Percentiles rank a stretch among this genome's conserved stretches.
Evolutionary conservation across 257 asterid genomes (phyloP).

Genomic region (Sherardia arvensis): DNA sequence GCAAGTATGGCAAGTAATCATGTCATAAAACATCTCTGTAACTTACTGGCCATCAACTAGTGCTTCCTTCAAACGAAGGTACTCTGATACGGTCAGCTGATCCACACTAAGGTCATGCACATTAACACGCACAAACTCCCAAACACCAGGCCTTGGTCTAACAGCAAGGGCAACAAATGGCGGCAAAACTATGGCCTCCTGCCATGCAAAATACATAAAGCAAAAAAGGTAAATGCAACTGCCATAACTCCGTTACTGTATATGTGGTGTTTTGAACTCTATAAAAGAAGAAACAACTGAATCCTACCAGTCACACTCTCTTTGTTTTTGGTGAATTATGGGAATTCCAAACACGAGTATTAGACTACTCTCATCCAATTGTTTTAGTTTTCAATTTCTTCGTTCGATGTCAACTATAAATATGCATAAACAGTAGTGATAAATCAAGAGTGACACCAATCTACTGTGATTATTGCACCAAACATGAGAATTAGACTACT

Average conservation of each 20-base stretch:
- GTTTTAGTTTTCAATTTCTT: not conserved
- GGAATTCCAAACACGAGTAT: no score
- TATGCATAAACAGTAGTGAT: not conserved
- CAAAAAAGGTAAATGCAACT: not conserved
- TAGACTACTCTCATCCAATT: no score
- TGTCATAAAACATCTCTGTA: not conserved
- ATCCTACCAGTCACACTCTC: not conserved
- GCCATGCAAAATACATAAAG: slow-evolving; percentile 12
- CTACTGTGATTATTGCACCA: no score
- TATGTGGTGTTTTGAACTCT: not conserved
- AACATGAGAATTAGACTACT: no score
- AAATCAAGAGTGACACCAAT: no score
- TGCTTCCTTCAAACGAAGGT: slow-evolving; percentile 71
- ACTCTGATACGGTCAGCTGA: slow-evolving; percentile 77
- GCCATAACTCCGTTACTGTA: not conserved
- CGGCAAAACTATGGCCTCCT: slow-evolving; percentile 95
- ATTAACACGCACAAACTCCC: slow-evolving; percentile 95
- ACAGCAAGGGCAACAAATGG: slow-evolving; percentile 93
- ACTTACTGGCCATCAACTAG: slow-evolving; percentile 90
- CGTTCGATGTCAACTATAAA: not conserved
- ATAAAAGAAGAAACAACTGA: not conserved
- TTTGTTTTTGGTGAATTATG: no score
- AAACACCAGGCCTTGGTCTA: slow-evolving; percentile 99
- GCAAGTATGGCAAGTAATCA: not conserved
- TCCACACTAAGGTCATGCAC: slow-evolving; percentile 80